Base-by-base conservation (phyloP, 805 yeast species). In the Metschnikowia shivogae region DNA sequence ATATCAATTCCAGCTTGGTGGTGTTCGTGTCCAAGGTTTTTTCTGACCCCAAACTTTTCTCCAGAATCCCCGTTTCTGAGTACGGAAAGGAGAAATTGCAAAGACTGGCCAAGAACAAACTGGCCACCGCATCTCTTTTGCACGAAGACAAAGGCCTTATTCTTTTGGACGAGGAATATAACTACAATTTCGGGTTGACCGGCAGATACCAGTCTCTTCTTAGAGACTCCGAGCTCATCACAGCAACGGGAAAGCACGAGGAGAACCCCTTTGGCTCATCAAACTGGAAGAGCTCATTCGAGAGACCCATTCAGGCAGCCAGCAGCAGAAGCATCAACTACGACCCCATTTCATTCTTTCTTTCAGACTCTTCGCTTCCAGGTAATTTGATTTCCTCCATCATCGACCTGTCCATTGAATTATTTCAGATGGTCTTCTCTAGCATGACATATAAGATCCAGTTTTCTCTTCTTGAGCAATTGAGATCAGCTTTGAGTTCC, bases 401-500 rank as follows among this genome's bases (percentile, higher is more conserved):
- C 3, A 76, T 89, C n/a, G 96, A 92, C 63, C 60, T 77, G 2
- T 83, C 97, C 0, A 81, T 92, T 57, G 89, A 84, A 48, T 71
- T 90, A 1, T 87, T 89, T 58, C 80, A 86, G 5, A 58, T 76
- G 7, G 72, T 85, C 1, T 84, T 92, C 52, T 87, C 95, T 0
- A 70, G 73, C 46, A 75, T 92, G 53, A 80, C 90, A 6, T 65
- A 79, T 4, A 86, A 88, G 49, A 85, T 93, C 43, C 97, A 92
- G 57, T 82, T 84, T 46, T 89, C 97, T 1, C 72, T 93, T n/a
- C 63, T 93, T 17, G 97, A 92, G 56, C 86, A 82, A 43, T 64
- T 93, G 49, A 76, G 89, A 52, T 70, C 83, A 3, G 62, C 73
- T 1, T 46, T 77, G 39, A 70, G 78, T 26, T 64, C 73, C 27